Evolutionary conservation across 202 grass and related monocot species (phyloP), one percentile per base, ranked within the genome.

Genomic region (Cymbopogon flexuosus): DNA sequence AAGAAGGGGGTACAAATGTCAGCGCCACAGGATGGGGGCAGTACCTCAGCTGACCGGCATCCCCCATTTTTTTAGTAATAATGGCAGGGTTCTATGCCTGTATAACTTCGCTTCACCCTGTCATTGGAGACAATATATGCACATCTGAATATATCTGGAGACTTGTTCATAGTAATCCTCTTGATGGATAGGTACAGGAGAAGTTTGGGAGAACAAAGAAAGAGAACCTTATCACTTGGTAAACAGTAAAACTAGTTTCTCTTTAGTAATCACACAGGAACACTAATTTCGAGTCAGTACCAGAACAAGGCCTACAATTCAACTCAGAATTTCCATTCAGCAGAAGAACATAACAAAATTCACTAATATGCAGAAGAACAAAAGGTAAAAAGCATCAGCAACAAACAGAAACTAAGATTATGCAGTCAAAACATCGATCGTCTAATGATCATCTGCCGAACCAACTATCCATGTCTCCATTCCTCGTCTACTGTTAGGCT

Each of bases 271-370:
- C 47, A 79, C 31, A 57, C 11, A 35, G 46, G 49, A 51, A 56
- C 16, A 39, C 16, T 45, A 12, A 46, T 29, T 18, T 13, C 22
- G 7, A 45, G 62, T 74, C 31, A 30, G 34, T 34, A 15, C 19
- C 62, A 46, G 62, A 57, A 47, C 47, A 75, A 83, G 16, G 34
- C 24, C 68, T 66, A 86, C 75, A 89, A 68, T 86, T 68, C 42
- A 83, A 76, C 79, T 69, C 63, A 76, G 62, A 68, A 83, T 75
- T 74, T 73, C 54, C 75, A 70, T 78, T 70, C 41, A 58, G 54
- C 61, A n/a, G 51, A 62, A 27, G 40, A 89, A 70, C 62, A 75
- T 30, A 47, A 79, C 79, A 86, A 86, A 90, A 86, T 85, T 78
- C 56, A 36, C 79, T 83, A 86, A 83, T 18, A 70, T 19, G 68